Evolutionary conservation across 371 early-diverging fungal genomes (phyloP), one percentile per base, ranked within the genome.

Genomic region (Mortierella sp.): DNA sequence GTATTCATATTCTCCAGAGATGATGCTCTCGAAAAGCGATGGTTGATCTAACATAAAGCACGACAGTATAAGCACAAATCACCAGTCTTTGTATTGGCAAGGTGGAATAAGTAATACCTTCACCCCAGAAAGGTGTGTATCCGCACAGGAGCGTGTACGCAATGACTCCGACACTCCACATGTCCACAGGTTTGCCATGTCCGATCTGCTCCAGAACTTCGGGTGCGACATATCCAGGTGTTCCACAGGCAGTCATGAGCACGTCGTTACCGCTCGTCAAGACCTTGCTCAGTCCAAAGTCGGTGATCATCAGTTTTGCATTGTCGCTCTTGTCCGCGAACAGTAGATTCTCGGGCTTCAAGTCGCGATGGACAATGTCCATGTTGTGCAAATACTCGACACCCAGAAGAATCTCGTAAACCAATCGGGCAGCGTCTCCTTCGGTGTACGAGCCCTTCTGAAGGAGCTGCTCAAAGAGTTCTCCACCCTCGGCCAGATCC

Each of bases 141-240:
- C 97, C 97, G 67, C 89, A 90, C 5, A 95, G 81, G 56, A 96
- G 83, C 11, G 93, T 93, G 80, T 90, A 96, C 6, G 94, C 83
- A 59, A 97, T 90, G 37, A 97, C 93, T 34, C 97, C 97, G 62
- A 95, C 81, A 41, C 92, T 89, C 96, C 96, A 97, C 66, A 95
- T 81, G 69, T 97, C 97, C 27, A 89, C 89, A 57, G 87, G 87
- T 53, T 86, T 87, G 50, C 87, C 87, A 60, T 89, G 87, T 7
- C 89, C 89, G 6, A 81, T 82, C 53, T 86, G 92, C 54, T 84
- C 84, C 54, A 95, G 83, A 21, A 95, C 86, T 69, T 95, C 96
- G 19, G 96, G 96, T 4, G 94, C 93, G 73, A 93, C 94, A 79
- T 93, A 95, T 50, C 93, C 91, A 19, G 93, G 89, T 43, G 92